phyloP scores from a whole-genome alignment of 352 stramenopile genomes.

The Phytophthora hibernalis region DNA sequence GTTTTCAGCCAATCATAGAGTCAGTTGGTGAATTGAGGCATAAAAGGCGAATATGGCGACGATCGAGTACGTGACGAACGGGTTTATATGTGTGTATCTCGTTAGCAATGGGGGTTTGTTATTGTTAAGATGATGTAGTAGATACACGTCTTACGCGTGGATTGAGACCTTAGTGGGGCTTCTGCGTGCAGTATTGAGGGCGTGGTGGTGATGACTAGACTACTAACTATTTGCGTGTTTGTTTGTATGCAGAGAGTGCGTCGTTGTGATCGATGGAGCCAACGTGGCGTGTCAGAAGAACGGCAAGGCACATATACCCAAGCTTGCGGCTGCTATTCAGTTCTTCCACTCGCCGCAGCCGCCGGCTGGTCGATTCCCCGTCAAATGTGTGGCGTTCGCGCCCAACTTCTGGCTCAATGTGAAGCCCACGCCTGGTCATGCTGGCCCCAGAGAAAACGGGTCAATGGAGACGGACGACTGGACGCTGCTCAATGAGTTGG shows the following conservation, averaged over 20 bases:
- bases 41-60: constrained; percentile 15
- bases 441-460: constrained; percentile 39
- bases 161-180: not conserved
- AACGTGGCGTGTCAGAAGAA: constrained; percentile 81
- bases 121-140: not conserved
- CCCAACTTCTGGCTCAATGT: constrained; percentile 85
- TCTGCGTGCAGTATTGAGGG: constrained; percentile 8
- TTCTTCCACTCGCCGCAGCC: constrained; percentile 60
- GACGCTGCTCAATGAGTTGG: constrained; percentile 55
- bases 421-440: constrained; percentile 44
- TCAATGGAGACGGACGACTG: constrained; percentile 60
- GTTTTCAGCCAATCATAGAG: constrained; percentile 17
- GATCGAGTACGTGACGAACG: constrained; percentile 26
- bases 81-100: constrained; percentile 17
- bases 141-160: not conserved
- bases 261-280: constrained; percentile 77
- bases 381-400: constrained; percentile 81
- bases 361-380: constrained; percentile 25
- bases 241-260: constrained; percentile 38
- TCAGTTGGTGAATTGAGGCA: not conserved
- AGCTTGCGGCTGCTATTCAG: constrained; percentile 69
- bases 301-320: constrained; percentile 53
- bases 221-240: not conserved
- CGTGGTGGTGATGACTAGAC: not conserved
- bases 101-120: not conserved